phyloP scores from a whole-genome alignment of 257 asterid species.

The Vinca minor region DNA sequence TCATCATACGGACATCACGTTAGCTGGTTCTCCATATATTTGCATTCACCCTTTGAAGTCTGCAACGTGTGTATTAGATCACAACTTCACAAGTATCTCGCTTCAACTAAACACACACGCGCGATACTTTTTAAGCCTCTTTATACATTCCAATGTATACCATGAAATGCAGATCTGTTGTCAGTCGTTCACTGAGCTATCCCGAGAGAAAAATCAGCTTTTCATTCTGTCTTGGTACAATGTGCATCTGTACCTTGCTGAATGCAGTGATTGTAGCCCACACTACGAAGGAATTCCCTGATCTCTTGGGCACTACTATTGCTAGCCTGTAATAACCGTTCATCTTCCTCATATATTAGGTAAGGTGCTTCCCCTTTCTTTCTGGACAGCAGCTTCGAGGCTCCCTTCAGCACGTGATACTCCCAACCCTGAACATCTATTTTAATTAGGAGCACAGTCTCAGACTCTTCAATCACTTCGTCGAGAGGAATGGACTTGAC shows the following conservation, averaged over 20 bases:
- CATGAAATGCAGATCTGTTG: background rate
- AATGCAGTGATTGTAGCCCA: constrained; percentile 72
- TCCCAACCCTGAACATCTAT: constrained; percentile 99
- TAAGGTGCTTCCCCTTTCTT: no score
- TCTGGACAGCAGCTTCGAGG: constrained; percentile 64
- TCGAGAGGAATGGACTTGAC: constrained; percentile 78
- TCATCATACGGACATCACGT: background rate
- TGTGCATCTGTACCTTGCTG: constrained; percentile 90
- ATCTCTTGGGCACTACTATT: constrained; percentile 78
- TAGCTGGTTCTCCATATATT: no score
- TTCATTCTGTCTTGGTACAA: constrained; percentile 70
- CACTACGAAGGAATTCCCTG: constrained; percentile 49
- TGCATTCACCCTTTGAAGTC: background rate
- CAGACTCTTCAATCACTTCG: constrained; percentile 54
- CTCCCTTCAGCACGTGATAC: constrained; percentile 89
- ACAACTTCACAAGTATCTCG: background rate
- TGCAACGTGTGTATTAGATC: constrained; percentile 1
- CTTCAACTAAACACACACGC: background rate
- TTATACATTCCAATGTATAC: background rate
- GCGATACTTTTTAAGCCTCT: background rate
- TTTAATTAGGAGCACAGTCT: constrained; percentile 62
- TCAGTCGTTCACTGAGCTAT: background rate
- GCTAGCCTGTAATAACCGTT: constrained; percentile 85
- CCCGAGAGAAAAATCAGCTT: constrained; percentile 1
- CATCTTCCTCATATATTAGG: constrained; percentile 93